Evolutionary conservation across 2,329 filamentous ascomycete genomes (phyloP).

Genomic region (Fusarium globosum): DNA sequence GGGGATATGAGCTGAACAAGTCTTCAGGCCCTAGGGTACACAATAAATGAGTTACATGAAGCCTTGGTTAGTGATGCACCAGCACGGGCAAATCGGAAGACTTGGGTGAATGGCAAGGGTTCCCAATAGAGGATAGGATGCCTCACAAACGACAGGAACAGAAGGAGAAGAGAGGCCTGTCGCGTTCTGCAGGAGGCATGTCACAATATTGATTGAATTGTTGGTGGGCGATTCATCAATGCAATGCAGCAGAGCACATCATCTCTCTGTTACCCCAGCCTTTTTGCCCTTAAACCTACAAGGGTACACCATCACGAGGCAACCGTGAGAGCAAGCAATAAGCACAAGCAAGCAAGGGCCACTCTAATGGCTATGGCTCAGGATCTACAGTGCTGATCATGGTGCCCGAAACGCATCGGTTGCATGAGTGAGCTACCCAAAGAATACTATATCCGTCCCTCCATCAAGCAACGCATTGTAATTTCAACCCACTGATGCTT

Average conservation of each 20-base stretch:
- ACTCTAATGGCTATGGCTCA: not conserved
- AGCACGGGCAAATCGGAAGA: slow-evolving; percentile 27
- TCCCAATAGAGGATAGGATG: slow-evolving; percentile 20
- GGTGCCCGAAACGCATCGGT: slow-evolving; percentile 27
- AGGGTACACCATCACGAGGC: slow-evolving; percentile 20
- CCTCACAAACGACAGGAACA: slow-evolving; percentile 22
- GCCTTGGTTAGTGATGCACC: not conserved
- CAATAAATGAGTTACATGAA: not conserved
- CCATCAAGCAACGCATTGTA: not conserved
- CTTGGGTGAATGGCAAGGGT: slow-evolving; percentile 4
- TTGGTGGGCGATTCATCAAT: slow-evolving; percentile 16
- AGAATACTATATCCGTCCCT: slow-evolving; percentile 12
- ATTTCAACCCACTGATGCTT: not conserved
- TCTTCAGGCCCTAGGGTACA: slow-evolving; percentile 5
- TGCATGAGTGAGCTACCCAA: not conserved
- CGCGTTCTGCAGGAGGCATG: not conserved
- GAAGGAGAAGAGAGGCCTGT: slow-evolving; percentile 16
- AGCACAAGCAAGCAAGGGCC: slow-evolving; percentile 6
- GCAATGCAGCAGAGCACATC: slow-evolving; percentile 21
- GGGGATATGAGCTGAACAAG: slow-evolving; percentile 6
- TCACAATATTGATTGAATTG: not conserved
- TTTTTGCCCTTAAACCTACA: not conserved
- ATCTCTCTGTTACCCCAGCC: slow-evolving; percentile 6
- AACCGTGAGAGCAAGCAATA: slow-evolving; percentile 3
- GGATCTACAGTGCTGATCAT: slow-evolving; percentile 27